Percentiles rank a stretch among this genome's conserved stretches.
Evolutionary conservation across 2,329 filamentous ascomycete species (phyloP).

Genomic region (Fusarium ambrosium): DNA sequence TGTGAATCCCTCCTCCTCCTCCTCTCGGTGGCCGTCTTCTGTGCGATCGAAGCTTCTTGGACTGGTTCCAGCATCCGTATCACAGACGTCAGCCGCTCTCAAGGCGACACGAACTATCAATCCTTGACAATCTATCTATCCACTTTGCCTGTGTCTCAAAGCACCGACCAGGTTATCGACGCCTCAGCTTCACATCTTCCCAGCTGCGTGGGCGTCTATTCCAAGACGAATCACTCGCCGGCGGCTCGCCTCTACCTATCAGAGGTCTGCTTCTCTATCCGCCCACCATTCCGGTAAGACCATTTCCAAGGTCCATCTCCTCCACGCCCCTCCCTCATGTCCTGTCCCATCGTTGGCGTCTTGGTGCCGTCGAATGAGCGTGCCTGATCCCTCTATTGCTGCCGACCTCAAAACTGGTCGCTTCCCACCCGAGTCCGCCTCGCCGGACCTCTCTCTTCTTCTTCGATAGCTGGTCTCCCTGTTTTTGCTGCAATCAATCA

Average conservation of each 20-base stretch:
- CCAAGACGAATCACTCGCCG: constrained; percentile 41
- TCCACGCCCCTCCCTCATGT: constrained; percentile 40
- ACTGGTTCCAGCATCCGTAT: background rate
- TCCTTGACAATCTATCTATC: background rate
- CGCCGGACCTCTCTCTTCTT: constrained; percentile 54
- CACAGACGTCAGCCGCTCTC: constrained; percentile 1
- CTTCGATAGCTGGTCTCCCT: constrained; percentile 70
- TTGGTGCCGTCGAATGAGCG: constrained; percentile 52
- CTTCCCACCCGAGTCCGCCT: constrained; percentile 56
- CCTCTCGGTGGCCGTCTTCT: background rate
- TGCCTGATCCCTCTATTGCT: constrained; percentile 45
- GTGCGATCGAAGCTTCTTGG: background rate
- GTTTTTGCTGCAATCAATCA: constrained; percentile 52
- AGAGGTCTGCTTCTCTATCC: constrained; percentile 39
- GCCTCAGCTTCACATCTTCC: constrained; percentile 55
- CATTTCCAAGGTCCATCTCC: constrained; percentile 45
- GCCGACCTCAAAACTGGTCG: constrained; percentile 65
- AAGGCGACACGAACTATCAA: constrained; percentile 11
- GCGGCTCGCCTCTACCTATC: constrained; percentile 48
- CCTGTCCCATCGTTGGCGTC: constrained; percentile 53
- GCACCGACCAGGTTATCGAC: constrained; percentile 34
- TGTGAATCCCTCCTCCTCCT: constrained; percentile 24
- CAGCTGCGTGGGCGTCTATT: constrained; percentile 46
- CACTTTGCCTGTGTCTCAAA: constrained; percentile 15
- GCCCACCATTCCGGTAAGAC: constrained; percentile 45